Evolutionary conservation across 768 basidiomycete species (phyloP), one percentile per base, ranked within the genome.

Genomic region (Suillus alpinus): DNA sequence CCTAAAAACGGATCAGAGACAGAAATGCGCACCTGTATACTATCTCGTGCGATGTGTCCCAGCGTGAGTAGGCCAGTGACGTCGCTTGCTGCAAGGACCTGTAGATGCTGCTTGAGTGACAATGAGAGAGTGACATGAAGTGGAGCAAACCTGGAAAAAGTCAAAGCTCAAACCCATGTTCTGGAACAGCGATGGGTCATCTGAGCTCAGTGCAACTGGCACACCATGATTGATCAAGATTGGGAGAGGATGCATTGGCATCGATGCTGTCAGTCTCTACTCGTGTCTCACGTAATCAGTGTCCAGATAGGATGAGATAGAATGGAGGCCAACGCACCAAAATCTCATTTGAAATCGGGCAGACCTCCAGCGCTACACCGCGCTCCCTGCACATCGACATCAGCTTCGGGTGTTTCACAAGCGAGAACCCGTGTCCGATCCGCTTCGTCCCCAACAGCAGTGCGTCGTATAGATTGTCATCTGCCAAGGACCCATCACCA

Each of bases 311-410:
- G 10, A 31, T 47, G 20, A 8, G 36, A 50, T 29, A 10, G 47
- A 47, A 50, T 1, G 39, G 5, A 56, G 63, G 20, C 14, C 23
- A 57, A 61, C 67, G 71, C 69, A 89, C 89, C 71, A 92, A 73
- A 40, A 92, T 84, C 66, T 92, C 89, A 61, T 92, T 91, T 55
- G 89, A 92, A 62, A 92, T 90, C 1, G 91, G 90, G 68, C 91
- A 92, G 26, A 91, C 81, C 74, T 92, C 91, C 20, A 92, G 68
- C 1, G 86, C 80, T 62, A 93, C 88, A 5, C 77, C 78, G 57
- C 77, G 78, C 63, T 89, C 81, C 49, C 82, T 78, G 71, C 90
- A 91, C 7, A 82, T 80, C 43, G 87, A 76, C 73, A 92, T 83
- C 34, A 92, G 75, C 63, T 83, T 84, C 1, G 89, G 90, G 68